Evolutionary conservation across 345 rosid species (phyloP).

Genomic region (Salix exigua): DNA sequence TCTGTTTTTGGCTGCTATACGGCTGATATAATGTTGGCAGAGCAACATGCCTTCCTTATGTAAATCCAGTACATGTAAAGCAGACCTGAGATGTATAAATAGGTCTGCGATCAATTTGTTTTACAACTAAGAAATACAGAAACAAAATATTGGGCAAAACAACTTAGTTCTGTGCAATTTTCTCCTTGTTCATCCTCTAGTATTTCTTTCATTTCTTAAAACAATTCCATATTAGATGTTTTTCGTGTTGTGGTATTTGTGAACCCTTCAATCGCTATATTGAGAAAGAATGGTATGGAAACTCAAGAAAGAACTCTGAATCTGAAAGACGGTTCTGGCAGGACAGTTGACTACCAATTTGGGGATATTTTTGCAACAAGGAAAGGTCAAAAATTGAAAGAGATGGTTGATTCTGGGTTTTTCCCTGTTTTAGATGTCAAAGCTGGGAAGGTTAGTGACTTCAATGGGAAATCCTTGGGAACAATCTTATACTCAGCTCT

Average conservation of each 20-base stretch:
- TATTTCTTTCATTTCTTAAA: constrained; percentile 35
- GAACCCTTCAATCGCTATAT: constrained; percentile 70
- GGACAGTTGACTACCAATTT: constrained; percentile 73
- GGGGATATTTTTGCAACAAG: constrained; percentile 89
- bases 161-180: too few species aligned
- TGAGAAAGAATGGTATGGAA: constrained; percentile 96
- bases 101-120: too few species aligned
- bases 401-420: constrained; percentile 59
- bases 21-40: too few species aligned
- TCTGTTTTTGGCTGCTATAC: too few species aligned
- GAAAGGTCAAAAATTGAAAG: constrained; percentile 77
- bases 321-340: constrained; percentile 77
- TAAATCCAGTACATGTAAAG: too few species aligned
- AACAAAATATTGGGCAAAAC: too few species aligned
- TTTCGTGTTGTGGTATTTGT: constrained; percentile 71
- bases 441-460: constrained; percentile 83
- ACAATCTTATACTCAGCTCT: constrained; percentile 77
- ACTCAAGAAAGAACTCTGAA: constrained; percentile 79
- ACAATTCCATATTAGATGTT: constrained; percentile 68
- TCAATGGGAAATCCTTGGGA: constrained; percentile 79
- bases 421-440: constrained; percentile 78
- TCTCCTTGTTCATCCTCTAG: too few species aligned
- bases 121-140: too few species aligned
- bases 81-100: too few species aligned
- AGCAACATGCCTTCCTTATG: too few species aligned